These are phyloP conservation scores for Davidsoniella virescens DNA, from an alignment of 2,329 filamentous ascomycete genomes.

Conservation along the genomic window DNA sequence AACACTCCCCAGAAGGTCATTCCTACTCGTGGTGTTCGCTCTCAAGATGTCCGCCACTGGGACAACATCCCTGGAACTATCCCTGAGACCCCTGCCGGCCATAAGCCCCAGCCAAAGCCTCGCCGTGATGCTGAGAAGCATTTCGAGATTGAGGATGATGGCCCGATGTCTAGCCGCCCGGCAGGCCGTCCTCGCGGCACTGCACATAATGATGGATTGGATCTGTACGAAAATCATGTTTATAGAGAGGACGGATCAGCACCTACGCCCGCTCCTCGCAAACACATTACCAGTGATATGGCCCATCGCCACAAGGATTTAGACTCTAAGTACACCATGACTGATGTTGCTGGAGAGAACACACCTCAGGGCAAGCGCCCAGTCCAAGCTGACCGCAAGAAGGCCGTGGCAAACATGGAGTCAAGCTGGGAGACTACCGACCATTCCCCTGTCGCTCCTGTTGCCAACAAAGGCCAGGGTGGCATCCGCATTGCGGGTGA, in stretches of 20 bases:
- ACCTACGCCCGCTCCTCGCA: constrained; percentile 20
- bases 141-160: constrained; percentile 67
- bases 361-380: constrained; percentile 26
- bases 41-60: constrained; percentile 64
- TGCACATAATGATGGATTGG: constrained; percentile 41
- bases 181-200: constrained; percentile 47
- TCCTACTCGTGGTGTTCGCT: constrained; percentile 40
- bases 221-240: constrained; percentile 50
- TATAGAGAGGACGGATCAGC: constrained; percentile 40
- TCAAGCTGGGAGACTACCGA: constrained; percentile 43
- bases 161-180: constrained; percentile 24
- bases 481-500: constrained; percentile 29
- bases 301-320: constrained; percentile 40
- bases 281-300: constrained; percentile 17
- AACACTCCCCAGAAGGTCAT: constrained; percentile 60
- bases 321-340: constrained; percentile 59
- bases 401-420: constrained; percentile 59
- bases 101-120: constrained; percentile 42
- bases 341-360: constrained; percentile 44
- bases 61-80: constrained; percentile 42
- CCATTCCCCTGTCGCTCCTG: constrained; percentile 34
- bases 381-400: constrained; percentile 43
- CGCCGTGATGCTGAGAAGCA: constrained; percentile 69
- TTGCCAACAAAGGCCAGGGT: constrained; percentile 11
- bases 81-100: constrained; percentile 38